A percentile compares a stretch with the other conserved stretches of the same genome.
Conservation (phyloP, 495 filamentous ascomycete genomes). For the Xylaria sp. region DNA sequence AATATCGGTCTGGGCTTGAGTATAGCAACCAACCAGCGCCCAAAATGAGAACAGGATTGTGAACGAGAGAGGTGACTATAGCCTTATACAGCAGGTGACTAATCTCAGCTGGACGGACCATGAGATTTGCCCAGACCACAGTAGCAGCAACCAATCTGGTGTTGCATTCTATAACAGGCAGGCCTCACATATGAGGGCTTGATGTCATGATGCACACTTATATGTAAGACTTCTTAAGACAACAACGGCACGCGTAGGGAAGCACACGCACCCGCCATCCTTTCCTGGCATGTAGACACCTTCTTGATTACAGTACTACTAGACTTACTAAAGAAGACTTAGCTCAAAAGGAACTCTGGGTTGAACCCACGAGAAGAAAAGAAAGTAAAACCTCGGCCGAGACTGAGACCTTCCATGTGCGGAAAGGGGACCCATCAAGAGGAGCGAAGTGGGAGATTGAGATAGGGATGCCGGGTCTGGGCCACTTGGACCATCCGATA, state of each 20-base stretch:
- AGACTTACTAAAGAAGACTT: not conserved
- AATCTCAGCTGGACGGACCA: constrained; percentile 24
- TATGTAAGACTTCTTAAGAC: constrained; percentile 8
- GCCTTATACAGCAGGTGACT: constrained; percentile 23
- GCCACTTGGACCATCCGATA: not conserved
- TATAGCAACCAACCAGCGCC: constrained; percentile 3
- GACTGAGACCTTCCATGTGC: constrained; percentile 18
- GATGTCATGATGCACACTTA: constrained; percentile 26
- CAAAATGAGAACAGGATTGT: not conserved
- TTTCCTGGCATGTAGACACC: not conserved
- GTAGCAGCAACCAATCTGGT: constrained; percentile 4
- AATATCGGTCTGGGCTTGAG: not conserved
- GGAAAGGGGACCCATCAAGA: not conserved
- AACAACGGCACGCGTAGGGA: constrained; percentile 17
- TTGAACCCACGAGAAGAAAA: not conserved
- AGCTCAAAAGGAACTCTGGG: not conserved
- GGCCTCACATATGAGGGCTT: constrained; percentile 12
- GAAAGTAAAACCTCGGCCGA: not conserved
- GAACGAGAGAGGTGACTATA: constrained; percentile 4
- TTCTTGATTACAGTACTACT: not conserved
- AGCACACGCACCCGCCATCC: not conserved
- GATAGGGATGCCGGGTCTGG: not conserved
- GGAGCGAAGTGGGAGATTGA: not conserved
- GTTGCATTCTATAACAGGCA: constrained; percentile 8
- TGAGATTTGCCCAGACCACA: constrained; percentile 2